These are phyloP conservation scores for Tolypocladium ovalisporum DNA, from an alignment of 2,329 filamentous ascomycete genomes.

Conservation along the genomic window DNA sequence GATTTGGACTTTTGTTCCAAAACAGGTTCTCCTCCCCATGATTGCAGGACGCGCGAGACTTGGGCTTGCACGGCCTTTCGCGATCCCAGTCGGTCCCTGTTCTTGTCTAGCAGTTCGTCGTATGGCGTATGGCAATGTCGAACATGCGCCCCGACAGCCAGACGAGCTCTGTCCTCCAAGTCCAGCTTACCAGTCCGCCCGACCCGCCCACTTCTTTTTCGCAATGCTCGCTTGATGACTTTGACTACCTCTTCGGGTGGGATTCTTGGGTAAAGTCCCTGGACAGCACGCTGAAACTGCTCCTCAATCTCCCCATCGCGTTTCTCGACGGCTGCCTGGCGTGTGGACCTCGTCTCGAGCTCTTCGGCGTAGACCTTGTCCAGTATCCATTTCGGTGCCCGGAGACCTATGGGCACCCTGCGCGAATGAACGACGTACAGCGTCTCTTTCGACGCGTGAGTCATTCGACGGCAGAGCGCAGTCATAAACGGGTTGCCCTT, in stretches of 20 bases:
- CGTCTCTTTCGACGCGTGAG: conserved; percentile 17
- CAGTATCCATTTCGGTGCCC: conserved; percentile 24
- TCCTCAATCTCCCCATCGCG: conserved; percentile 22
- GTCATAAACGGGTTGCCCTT: conserved; percentile 32
- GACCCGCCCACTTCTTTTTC: conserved; percentile 35
- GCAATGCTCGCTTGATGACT: conserved; percentile 29
- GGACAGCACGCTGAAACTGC: conserved; percentile 22
- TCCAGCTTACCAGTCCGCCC: conserved; percentile 29
- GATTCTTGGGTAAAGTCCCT: conserved; percentile 26
- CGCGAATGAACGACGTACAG: conserved; percentile 25
- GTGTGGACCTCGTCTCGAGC: conserved; percentile 16
- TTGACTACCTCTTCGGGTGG: conserved; percentile 20
- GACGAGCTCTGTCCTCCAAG: conserved; percentile 25
- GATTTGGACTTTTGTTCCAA: not conserved
- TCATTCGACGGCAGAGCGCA: conserved; percentile 24
- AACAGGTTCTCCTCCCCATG: conserved; percentile 1
- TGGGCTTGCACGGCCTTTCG: conserved; percentile 3
- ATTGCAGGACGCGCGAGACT: conserved; percentile 3
- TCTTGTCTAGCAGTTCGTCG: conserved; percentile 20
- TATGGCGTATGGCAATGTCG: conserved; percentile 37
- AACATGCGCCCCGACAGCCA: conserved; percentile 38
- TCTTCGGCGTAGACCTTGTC: conserved; percentile 17
- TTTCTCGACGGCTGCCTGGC: conserved; percentile 18
- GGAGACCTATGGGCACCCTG: conserved; percentile 21
- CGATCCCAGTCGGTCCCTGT: conserved; percentile 1